These are phyloP conservation scores for Ophiostoma pallidulum DNA, from an alignment of 2,329 filamentous ascomycete genomes.

Conservation along the genomic window DNA sequence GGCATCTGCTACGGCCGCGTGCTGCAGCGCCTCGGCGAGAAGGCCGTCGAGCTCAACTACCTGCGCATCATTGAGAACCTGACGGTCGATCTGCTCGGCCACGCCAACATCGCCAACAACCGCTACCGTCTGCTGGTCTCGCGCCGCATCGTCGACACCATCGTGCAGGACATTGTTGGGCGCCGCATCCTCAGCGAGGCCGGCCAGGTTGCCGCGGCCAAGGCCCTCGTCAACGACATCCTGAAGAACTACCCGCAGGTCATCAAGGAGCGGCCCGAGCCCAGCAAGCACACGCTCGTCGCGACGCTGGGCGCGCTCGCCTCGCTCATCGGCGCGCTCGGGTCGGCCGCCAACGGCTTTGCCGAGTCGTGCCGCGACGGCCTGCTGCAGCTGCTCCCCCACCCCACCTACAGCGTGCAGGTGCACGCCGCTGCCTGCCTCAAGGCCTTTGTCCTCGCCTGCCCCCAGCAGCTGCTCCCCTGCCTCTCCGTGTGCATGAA, in stretches of 20 bases:
- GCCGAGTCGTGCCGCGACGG: constrained; percentile 80
- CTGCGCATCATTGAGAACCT: constrained; percentile 71
- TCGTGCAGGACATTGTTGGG: constrained; percentile 77
- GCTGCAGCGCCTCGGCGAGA: constrained; percentile 68
- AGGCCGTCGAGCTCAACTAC: constrained; percentile 75
- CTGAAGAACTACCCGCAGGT: constrained; percentile 92
- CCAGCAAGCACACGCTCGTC: constrained; percentile 75
- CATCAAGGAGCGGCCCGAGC: constrained; percentile 77
- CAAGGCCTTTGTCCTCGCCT: constrained; percentile 78
- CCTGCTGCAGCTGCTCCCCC: constrained; percentile 79
- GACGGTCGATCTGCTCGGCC: constrained; percentile 68
- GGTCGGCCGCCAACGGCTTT: constrained; percentile 69
- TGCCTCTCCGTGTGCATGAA: constrained; percentile 96
- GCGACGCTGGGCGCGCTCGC: constrained; percentile 70
- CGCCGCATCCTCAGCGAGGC: constrained; percentile 77
- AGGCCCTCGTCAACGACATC: constrained; percentile 72
- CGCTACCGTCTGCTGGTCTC: constrained; percentile 80
- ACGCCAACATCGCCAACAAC: constrained; percentile 67
- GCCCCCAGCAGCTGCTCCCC: constrained; percentile 81
- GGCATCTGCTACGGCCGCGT: constrained; percentile 81
- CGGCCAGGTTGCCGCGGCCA: constrained; percentile 75
- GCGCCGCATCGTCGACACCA: constrained; percentile 71
- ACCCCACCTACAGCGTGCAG: constrained; percentile 94
- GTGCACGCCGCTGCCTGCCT: constrained; percentile 80
- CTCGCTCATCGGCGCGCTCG: constrained; percentile 68